phyloP scores from a whole-genome alignment of 2,329 filamentous ascomycete genomes.

The Phialophora chinensis region DNA sequence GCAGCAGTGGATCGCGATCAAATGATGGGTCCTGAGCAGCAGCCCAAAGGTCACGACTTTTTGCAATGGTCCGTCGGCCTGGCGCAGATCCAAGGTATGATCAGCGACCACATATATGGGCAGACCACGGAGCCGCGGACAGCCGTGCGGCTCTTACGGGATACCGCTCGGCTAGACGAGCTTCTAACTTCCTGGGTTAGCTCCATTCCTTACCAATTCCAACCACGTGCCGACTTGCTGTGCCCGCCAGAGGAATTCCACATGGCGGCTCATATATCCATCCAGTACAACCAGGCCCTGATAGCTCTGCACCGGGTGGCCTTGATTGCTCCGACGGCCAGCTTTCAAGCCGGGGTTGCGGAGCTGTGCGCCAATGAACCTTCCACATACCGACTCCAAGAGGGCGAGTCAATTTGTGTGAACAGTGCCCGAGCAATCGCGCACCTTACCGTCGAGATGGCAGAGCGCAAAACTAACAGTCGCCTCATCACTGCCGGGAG shows the following conservation, averaged over 20 bases:
- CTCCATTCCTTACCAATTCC: conserved; percentile 18
- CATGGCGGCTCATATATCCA: conserved; percentile 19
- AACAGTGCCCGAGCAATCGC: not conserved
- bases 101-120: conserved; percentile 14
- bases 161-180: conserved; percentile 16
- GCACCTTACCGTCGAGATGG: not conserved
- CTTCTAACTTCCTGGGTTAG: conserved; percentile 3
- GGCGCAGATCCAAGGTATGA: conserved; percentile 16
- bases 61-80: conserved; percentile 18
- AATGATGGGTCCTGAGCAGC: conserved; percentile 3
- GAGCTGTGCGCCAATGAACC: conserved; percentile 17
- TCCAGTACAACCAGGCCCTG: conserved; percentile 18
- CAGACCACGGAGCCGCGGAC: conserved; percentile 5
- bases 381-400: conserved; percentile 13
- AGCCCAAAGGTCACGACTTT: not conserved
- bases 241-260: conserved; percentile 20
- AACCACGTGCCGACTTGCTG: conserved; percentile 17
- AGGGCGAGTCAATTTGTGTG: conserved; percentile 3
- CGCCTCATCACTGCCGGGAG: not conserved
- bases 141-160: conserved; percentile 9
- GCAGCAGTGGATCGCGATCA: conserved; percentile 17
- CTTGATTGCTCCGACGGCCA: conserved; percentile 13
- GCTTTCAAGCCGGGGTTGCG: conserved; percentile 18
- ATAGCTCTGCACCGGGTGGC: conserved; percentile 23
- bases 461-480: not conserved